Base-by-base conservation (phyloP, 2,329 filamentous ascomycete species). In the Fusarium napiforme region DNA sequence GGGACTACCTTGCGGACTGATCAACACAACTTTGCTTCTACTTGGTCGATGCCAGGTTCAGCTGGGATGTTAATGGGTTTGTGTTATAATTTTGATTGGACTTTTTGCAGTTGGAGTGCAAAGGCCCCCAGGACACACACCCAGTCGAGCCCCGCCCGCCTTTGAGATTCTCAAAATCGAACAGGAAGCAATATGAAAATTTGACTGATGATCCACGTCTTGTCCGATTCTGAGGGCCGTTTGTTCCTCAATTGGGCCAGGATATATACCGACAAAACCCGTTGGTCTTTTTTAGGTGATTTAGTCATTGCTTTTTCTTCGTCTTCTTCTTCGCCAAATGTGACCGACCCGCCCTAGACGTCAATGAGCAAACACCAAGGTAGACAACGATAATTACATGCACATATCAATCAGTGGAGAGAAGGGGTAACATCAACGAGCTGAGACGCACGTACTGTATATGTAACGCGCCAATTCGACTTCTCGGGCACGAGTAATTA, bases 401-500 rank as follows among this genome's bases (percentile, higher is more conserved):
- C 39, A 57, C 58, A 63, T 55, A 62, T 61, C 67, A 42, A 62
- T 47, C 65, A 47, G 36, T 70, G 46, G 75, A 74, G 75, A 55
- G 69, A 77, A 77, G 75, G 71, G 73, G 68, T 56, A 76, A 76
- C 68, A 61, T 52, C 47, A 73, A 45, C 47, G 67, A 63, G 57
- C 67, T 61, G 49, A 67, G 57, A 70, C 49, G 62, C 36, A 55
- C 67, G 59, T 55, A 59, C 65, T 67, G 71, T 71, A 74, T 74
- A 60, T 58, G 67, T 60, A 74, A 72, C 63, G 59, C 63, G 45
- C 67, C 46, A 59, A 56, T 64, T 64, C n/a, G 58, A 61, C 36
- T 62, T 45, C 39, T 28, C 36, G 53, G 67, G 32, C 62, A 58
- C 71, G 42, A 64, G 57, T 64, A 21, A 28, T 15, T 28, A 52